Conservation (phyloP, 768 basidiomycete species). For the Phlebiopsis gigantea region DNA sequence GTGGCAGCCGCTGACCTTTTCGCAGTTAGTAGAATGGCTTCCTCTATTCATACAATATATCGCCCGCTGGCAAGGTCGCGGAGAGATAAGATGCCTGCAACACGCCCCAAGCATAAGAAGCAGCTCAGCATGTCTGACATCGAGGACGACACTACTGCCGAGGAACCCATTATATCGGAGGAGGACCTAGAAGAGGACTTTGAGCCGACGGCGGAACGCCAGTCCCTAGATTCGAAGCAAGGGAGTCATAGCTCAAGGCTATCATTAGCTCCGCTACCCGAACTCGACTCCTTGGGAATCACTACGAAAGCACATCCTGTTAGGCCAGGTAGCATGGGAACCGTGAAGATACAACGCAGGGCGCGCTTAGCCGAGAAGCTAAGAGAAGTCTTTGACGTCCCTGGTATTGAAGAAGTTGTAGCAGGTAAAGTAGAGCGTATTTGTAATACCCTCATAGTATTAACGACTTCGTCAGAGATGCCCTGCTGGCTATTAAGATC, state of each 20-base stretch:
- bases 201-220: conserved; percentile 35
- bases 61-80: conserved; percentile 71
- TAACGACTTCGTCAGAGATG: conserved; percentile 53
- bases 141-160: conserved; percentile 28
- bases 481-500: conserved; percentile 91
- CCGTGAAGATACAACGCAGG: conserved; percentile 64
- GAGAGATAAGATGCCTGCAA: conserved; percentile 29
- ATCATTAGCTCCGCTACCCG: conserved; percentile 15
- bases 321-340: conserved; percentile 63
- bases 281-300: conserved; percentile 10
- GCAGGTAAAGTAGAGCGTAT: conserved; percentile 49
- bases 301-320: conserved; percentile 20
- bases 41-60: conserved; percentile 86
- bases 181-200: conserved; percentile 59
- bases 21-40: conserved; percentile 52
- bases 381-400: conserved; percentile 80
- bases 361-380: conserved; percentile 81
- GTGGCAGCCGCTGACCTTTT: background rate
- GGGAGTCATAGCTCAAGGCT: conserved; percentile 1
- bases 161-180: conserved; percentile 34
- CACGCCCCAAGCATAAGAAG: conserved; percentile 16
- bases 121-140: conserved; percentile 26
- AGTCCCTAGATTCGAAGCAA: background rate
- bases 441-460: conserved; percentile 6
- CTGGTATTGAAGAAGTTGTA: conserved; percentile 78